These are phyloP conservation scores for Conringia planisiliqua DNA, from an alignment of 345 rosid species.

Conservation along the genomic window DNA sequence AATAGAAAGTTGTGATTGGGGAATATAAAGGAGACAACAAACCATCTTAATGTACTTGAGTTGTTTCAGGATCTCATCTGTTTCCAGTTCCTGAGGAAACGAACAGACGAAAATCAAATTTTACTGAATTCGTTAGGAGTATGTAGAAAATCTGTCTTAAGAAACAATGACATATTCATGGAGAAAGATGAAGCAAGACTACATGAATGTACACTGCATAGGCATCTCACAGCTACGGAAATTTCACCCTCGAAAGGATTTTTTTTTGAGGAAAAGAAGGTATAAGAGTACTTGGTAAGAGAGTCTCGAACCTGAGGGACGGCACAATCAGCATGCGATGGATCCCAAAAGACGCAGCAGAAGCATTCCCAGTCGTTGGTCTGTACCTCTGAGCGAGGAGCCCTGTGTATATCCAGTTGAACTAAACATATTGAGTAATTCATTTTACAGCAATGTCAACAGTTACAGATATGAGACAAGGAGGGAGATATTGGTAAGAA, in stretches of 20 bases:
- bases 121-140: not conserved
- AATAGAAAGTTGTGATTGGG: not conserved
- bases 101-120: constrained; percentile 11
- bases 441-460: not conserved
- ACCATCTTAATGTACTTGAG: constrained; percentile 73
- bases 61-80: constrained; percentile 72
- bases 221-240: constrained; percentile 1
- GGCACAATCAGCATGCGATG: constrained; percentile 82
- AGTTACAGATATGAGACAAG: constrained; percentile 5
- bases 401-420: constrained; percentile 50
- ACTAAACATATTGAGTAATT: constrained; percentile 5
- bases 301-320: constrained; percentile 67
- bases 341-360: constrained; percentile 81
- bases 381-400: constrained; percentile 87
- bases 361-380: constrained; percentile 94
- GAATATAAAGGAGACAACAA: constrained; percentile 21
- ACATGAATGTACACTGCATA: constrained; percentile 1
- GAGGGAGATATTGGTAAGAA: not conserved
- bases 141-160: not conserved
- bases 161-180: not conserved
- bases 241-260: not conserved
- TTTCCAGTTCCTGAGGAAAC: constrained; percentile 75
- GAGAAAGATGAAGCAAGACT: constrained; percentile 17
- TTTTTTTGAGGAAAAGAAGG: not conserved
- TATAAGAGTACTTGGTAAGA: not conserved